Evolutionary conservation across 768 basidiomycete species (phyloP).

Genomic region (Leccinum fibrillosum): DNA sequence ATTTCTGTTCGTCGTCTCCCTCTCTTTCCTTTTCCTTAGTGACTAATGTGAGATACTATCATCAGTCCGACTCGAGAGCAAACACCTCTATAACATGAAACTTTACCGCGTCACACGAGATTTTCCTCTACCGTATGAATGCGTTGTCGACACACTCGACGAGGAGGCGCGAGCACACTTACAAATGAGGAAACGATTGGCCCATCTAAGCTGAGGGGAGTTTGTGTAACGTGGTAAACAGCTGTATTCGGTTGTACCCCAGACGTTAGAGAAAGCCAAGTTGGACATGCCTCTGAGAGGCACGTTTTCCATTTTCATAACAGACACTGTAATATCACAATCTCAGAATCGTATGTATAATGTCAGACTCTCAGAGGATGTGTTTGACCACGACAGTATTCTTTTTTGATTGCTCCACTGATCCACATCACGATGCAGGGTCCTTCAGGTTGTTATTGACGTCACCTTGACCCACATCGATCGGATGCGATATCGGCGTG

Average conservation of each 20-base stretch:
- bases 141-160: constrained; percentile 49
- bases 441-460: not conserved
- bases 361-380: not conserved
- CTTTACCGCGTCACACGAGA: constrained; percentile 87
- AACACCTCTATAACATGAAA: constrained; percentile 91
- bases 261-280: not conserved
- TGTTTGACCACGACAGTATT: not conserved
- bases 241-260: not conserved
- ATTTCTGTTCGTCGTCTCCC: constrained; percentile 61
- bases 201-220: constrained; percentile 16
- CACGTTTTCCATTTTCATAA: not conserved
- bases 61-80: constrained; percentile 83
- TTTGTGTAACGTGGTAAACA: not conserved
- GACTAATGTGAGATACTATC: not conserved
- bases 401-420: not conserved
- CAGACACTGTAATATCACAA: not conserved
- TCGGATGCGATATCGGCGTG: not conserved
- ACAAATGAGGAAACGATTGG: constrained; percentile 14
- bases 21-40: not conserved
- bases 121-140: constrained; percentile 66
- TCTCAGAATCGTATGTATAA: not conserved
- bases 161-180: constrained; percentile 33
- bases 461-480: not conserved
- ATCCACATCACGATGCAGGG: not conserved
- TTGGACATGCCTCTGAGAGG: not conserved